phyloP scores from a whole-genome alignment of 2,329 filamentous ascomycete genomes.

The Huntiella abstrusa region DNA sequence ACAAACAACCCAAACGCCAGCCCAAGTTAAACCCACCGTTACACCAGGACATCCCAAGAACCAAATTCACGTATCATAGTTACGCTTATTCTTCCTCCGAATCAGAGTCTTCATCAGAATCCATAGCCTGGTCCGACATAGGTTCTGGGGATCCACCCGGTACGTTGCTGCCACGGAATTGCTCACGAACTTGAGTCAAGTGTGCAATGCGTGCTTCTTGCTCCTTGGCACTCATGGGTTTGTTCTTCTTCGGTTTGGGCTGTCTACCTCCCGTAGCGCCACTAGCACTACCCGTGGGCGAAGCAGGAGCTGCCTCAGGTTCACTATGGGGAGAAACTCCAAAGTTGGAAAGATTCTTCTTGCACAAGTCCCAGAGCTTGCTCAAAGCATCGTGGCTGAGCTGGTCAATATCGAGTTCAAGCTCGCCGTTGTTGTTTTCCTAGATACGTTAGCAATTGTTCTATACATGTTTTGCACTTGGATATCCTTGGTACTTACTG shows the following conservation, averaged over 20 bases:
- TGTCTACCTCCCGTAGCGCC: conserved; percentile 15
- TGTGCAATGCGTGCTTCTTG: conserved; percentile 46
- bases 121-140: conserved; percentile 10
- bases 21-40: not conserved
- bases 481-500: conserved; percentile 33
- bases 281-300: conserved; percentile 15
- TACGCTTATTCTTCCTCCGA: conserved; percentile 28
- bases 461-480: not conserved
- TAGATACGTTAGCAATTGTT: conserved; percentile 14
- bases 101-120: conserved; percentile 23
- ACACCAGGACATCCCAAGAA: not conserved
- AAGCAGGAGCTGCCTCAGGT: conserved; percentile 9
- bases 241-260: conserved; percentile 50
- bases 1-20: not conserved
- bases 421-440: conserved; percentile 40
- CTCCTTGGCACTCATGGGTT: conserved; percentile 54
- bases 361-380: conserved; percentile 30
- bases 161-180: conserved; percentile 11
- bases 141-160: conserved; percentile 11
- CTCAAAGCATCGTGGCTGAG: conserved; percentile 35
- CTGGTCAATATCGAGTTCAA: conserved; percentile 40
- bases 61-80: not conserved
- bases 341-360: conserved; percentile 24
- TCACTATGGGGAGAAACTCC: conserved; percentile 11
- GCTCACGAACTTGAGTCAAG: conserved; percentile 33